A percentile compares a stretch with the other conserved stretches of the same genome.
Evolutionary conservation across 2,329 filamentous ascomycete genomes (phyloP).

Genomic region (Onygena corvina): DNA sequence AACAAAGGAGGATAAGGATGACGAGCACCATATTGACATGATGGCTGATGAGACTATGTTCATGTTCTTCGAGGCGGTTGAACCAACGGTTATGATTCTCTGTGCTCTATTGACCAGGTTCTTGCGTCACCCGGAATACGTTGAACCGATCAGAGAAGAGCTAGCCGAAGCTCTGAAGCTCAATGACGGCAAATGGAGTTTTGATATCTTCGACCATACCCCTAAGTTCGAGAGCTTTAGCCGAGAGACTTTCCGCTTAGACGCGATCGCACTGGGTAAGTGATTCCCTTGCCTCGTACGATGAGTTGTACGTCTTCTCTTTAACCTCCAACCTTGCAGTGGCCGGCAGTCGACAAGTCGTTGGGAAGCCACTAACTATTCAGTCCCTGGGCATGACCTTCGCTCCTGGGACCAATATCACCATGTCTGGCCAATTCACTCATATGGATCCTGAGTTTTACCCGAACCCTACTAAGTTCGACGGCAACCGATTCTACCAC

Average conservation of each 20-base stretch:
- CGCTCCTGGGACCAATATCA: neutral
- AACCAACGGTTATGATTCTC: neutral
- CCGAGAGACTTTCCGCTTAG: neutral
- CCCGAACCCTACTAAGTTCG: neutral
- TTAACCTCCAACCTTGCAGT: neutral
- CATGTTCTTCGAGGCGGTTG: slow-evolving; percentile 3
- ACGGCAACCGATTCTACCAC: slow-evolving; percentile 1
- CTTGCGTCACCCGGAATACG: neutral
- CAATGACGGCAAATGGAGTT: slow-evolving; percentile 3
- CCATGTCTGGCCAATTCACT: neutral
- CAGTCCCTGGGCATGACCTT: slow-evolving; percentile 1
- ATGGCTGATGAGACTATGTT: slow-evolving; percentile 6
- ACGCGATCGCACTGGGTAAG: neutral
- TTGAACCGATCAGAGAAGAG: neutral
- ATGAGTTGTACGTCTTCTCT: no score
- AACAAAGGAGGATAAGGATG: neutral
- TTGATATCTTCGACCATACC: neutral
- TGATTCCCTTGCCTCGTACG: neutral
- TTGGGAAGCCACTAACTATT: neutral
- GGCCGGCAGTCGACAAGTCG: neutral
- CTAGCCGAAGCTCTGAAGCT: neutral
- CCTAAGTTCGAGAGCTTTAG: slow-evolving; percentile 2
- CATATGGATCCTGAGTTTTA: slow-evolving; percentile 5
- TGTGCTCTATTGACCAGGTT: neutral
- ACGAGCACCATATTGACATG: slow-evolving; percentile 3